These are phyloP conservation scores for Dactylellina leptospora DNA, from an alignment of 2,329 filamentous ascomycete genomes.

Conservation along the genomic window DNA sequence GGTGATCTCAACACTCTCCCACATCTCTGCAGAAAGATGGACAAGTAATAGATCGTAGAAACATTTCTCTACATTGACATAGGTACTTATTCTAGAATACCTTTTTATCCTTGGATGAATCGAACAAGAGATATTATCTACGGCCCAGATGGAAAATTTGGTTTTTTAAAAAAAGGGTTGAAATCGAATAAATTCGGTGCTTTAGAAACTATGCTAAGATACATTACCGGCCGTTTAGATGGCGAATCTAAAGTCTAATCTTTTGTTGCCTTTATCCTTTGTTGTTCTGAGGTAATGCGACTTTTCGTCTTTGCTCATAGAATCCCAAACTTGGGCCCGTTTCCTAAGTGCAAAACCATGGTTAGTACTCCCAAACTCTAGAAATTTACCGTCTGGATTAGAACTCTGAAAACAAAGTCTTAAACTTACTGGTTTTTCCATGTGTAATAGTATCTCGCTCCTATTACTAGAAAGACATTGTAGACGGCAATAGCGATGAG, in stretches of 20 bases:
- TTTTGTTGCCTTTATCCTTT: constrained; percentile 63
- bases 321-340: constrained; percentile 61
- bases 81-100: too few species aligned
- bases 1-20: too few species aligned
- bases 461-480: constrained; percentile 65
- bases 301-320: constrained; percentile 64
- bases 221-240: constrained; percentile 56
- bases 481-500: constrained; percentile 65
- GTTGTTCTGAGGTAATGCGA: constrained; percentile 64
- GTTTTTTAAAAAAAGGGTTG: too few species aligned
- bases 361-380: neutral
- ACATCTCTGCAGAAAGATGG: too few species aligned
- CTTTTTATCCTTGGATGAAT: too few species aligned
- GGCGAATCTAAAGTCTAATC: constrained; percentile 62
- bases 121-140: too few species aligned
- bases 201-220: neutral
- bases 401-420: neutral
- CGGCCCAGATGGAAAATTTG: too few species aligned
- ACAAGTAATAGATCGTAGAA: too few species aligned
- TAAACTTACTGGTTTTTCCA: constrained; percentile 62
- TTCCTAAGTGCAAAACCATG: constrained; percentile 32
- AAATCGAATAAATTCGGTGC: too few species aligned
- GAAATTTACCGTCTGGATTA: too few species aligned
- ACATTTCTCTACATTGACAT: too few species aligned
- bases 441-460: constrained; percentile 67